These are phyloP conservation scores for Sporothrix protearum DNA, from an alignment of 2,329 filamentous ascomycete genomes.

Conservation along the genomic window DNA sequence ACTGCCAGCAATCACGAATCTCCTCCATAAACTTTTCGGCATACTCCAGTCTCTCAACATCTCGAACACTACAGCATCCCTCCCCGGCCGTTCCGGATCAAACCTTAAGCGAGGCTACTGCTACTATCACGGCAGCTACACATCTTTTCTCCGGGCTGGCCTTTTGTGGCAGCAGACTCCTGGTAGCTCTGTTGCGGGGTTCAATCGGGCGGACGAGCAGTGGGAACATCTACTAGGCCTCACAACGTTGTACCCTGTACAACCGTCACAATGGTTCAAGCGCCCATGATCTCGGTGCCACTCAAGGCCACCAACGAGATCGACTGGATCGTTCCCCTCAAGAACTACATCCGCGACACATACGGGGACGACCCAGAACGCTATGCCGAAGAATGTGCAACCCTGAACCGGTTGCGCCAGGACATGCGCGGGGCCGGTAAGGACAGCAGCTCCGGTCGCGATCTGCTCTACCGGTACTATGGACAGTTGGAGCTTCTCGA, in stretches of 20 bases:
- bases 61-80: neutral
- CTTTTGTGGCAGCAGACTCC: neutral
- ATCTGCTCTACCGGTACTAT: slow-evolving; percentile 95
- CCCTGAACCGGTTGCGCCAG: slow-evolving; percentile 89
- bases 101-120: neutral
- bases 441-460: slow-evolving; percentile 88
- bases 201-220: neutral
- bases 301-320: slow-evolving; percentile 95
- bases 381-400: slow-evolving; percentile 92
- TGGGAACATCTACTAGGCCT: neutral
- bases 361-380: slow-evolving; percentile 96
- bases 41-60: neutral
- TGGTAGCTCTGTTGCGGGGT: neutral
- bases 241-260: neutral
- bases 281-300: slow-evolving; percentile 92
- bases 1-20: neutral
- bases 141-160: neutral
- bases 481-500: slow-evolving; percentile 94
- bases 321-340: slow-evolving; percentile 91
- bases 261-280: slow-evolving; percentile 63
- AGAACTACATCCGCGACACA: slow-evolving; percentile 85
- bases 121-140: neutral
- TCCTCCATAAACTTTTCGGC: too few species aligned
- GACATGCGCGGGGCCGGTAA: slow-evolving; percentile 97
- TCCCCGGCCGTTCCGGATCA: neutral